Conservation (phyloP, 1,284 basidiomycete genomes). For the Melampsora larici-populina region DNA sequence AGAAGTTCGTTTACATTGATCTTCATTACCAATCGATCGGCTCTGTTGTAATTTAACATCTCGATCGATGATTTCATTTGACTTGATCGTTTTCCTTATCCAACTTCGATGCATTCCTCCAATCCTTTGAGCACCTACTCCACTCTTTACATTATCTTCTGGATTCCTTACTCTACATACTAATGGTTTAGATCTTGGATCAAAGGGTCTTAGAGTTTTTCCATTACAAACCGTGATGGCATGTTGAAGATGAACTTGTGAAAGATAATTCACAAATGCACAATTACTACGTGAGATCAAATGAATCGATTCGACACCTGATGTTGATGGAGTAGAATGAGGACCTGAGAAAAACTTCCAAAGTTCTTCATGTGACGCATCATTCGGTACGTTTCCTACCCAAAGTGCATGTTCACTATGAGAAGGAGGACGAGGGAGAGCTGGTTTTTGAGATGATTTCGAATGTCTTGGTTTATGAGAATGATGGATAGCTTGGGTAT, state of each 20-base stretch:
- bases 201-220: slow-evolving; percentile 63
- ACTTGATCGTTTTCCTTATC: slow-evolving; percentile 54
- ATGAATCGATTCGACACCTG: slow-evolving; percentile 80
- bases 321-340: slow-evolving; percentile 28
- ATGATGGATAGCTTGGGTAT: background rate
- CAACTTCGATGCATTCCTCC: slow-evolving; percentile 76
- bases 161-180: slow-evolving; percentile 79
- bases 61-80: background rate
- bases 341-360: slow-evolving; percentile 72
- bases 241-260: slow-evolving; percentile 63
- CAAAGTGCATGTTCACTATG: slow-evolving; percentile 90
- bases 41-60: too few relatives aligned
- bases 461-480: background rate
- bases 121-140: slow-evolving; percentile 85
- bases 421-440: slow-evolving; percentile 7
- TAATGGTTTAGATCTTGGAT: slow-evolving; percentile 70
- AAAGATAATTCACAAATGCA: slow-evolving; percentile 84
- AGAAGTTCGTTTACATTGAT: slow-evolving; percentile 11
- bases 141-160: slow-evolving; percentile 82
- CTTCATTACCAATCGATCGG: background rate
- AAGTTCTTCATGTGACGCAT: slow-evolving; percentile 80
- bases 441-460: background rate
- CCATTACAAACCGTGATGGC: slow-evolving; percentile 75
- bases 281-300: slow-evolving; percentile 87
- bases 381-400: slow-evolving; percentile 79